Percentiles rank a stretch among this genome's conserved stretches.
These are phyloP conservation scores for Acanthamoeba lenticulata DNA, from an alignment of 208 protist species.

Conservation along the genomic window DNA sequence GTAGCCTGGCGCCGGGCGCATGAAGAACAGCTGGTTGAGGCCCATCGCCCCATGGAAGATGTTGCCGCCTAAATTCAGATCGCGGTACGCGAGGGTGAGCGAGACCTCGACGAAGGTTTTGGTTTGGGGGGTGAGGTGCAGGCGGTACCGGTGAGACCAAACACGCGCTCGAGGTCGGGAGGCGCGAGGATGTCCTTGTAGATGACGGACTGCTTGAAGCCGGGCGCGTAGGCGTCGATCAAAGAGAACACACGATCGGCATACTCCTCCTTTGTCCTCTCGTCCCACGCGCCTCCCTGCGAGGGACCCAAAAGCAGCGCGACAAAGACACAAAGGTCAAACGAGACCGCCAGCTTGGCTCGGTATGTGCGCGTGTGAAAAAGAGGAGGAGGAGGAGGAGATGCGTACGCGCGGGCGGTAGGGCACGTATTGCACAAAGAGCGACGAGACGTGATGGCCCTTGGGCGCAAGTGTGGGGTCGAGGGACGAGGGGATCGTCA, in stretches of 20 bases:
- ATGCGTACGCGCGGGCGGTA: slow-evolving; percentile 69
- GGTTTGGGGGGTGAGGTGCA: not conserved
- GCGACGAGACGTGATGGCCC: slow-evolving; percentile 81
- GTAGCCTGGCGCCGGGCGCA: slow-evolving; percentile 72
- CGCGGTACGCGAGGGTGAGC: no score
- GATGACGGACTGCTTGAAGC: slow-evolving; percentile 72
- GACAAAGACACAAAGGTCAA: not conserved
- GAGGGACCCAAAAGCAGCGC: not conserved
- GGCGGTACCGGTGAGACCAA: slow-evolving; percentile 62
- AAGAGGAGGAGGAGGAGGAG: not conserved
- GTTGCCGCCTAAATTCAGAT: slow-evolving; percentile 83
- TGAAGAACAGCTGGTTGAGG: slow-evolving; percentile 80
- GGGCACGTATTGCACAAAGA: slow-evolving; percentile 86
- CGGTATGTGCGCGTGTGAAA: not conserved
- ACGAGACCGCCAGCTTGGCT: not conserved
- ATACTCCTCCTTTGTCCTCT: slow-evolving; percentile 68
- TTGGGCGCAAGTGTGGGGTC: slow-evolving; percentile 79
- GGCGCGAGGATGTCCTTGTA: slow-evolving; percentile 79
- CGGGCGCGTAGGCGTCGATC: slow-evolving; percentile 82
- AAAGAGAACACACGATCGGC: slow-evolving; percentile 76
- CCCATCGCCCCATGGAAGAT: slow-evolving; percentile 84
- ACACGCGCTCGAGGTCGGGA: slow-evolving; percentile 76
- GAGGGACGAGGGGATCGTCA: slow-evolving; percentile 80
- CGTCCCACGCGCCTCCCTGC: slow-evolving; percentile 47
- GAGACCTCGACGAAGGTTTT: not conserved